Evolutionary conservation across 2,329 filamentous ascomycete species (phyloP), one percentile per base, ranked within the genome.

Genomic region (Aspergillus latus): DNA sequence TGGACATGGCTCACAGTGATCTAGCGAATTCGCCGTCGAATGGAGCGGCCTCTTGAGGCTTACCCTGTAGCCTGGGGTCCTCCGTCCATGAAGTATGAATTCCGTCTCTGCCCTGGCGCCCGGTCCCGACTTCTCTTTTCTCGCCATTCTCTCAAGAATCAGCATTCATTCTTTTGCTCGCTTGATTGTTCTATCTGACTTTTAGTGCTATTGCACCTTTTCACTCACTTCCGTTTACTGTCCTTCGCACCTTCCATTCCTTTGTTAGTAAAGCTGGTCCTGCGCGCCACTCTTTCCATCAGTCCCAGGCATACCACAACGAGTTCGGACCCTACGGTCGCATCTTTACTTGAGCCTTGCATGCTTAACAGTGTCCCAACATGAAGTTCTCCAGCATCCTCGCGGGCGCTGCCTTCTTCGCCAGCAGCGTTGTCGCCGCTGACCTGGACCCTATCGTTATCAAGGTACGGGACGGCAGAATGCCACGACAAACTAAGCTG

Each of bases 361-460:
- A 39, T 32, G n/a, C 49, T n/a, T 47, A 16, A 7, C 29, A 49
- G 9, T 53, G 4, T 32, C 21, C 46, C 54, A 32, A 32, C 48
- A 64, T 64, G 62, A 64, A 62, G 48, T n/a, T 64, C 36, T 58
- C 56, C 2, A 57, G 48, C 40, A 28, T 62, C 10, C 45, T 59
- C 11, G 49, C 59, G 44, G 57, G 58, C 40, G 56, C 52, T 29
- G 54, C 56, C 29, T 72, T 84, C 54, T 76, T 82, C 51, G 70
- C 77, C 46, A 73, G 75, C 59, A 69, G 64, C 63, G 74, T 73
- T 58, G 66, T 74, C 44, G 82, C 83, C 45, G 82, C 83, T 52
- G 81, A 82, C 59, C 74, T 87, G 47, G 83, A 80, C 59, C 74
- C 80, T 7, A 81, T 82, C 58, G 72, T 81, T 53, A 80, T 81